Evolutionary conservation across 768 basidiomycete species (phyloP).

Genomic region (Mycena haematopus): DNA sequence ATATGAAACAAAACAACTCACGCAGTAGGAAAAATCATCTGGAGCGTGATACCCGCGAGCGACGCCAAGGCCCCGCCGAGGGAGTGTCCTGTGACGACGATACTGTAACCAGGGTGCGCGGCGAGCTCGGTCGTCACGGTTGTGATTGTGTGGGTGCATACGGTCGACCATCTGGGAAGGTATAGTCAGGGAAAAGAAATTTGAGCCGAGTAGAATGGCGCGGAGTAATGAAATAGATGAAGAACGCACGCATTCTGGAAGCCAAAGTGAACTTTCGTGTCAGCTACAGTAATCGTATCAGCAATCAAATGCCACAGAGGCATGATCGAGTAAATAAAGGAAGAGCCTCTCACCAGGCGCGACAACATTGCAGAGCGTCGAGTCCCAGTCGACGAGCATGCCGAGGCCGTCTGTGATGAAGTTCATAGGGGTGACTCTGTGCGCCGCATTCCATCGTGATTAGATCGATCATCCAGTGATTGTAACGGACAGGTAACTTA

Average conservation of each 20-base stretch:
- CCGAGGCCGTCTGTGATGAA: slow-evolving; percentile 26
- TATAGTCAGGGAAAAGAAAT: too few species aligned
- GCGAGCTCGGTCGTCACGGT: slow-evolving; percentile 39
- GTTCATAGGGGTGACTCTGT: slow-evolving; percentile 15
- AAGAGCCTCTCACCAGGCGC: slow-evolving; percentile 18
- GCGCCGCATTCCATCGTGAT: neutral
- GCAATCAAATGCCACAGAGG: neutral
- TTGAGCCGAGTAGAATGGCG: too few species aligned
- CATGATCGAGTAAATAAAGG: neutral
- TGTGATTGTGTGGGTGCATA: slow-evolving; percentile 38
- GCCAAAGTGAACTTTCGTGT: slow-evolving; percentile 20
- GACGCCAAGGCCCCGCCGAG: slow-evolving; percentile 49
- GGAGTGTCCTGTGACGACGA: slow-evolving; percentile 48
- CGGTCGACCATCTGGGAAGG: slow-evolving; percentile 39
- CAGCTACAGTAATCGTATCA: slow-evolving; percentile 1
- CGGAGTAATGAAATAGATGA: neutral
- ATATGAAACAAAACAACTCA: neutral
- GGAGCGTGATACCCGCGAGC: slow-evolving; percentile 43
- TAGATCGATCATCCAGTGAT: too few species aligned
- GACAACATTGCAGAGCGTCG: slow-evolving; percentile 5
- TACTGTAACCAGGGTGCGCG: slow-evolving; percentile 39
- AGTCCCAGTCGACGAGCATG: slow-evolving; percentile 24
- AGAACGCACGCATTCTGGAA: slow-evolving; percentile 19
- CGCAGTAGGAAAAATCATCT: slow-evolving; percentile 36
- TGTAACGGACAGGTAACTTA: slow-evolving; percentile 26